Percentiles rank a stretch among this genome's conserved stretches.
phyloP scores from a whole-genome alignment of 148 eudicot genomes.

The Polygonum maritimum region DNA sequence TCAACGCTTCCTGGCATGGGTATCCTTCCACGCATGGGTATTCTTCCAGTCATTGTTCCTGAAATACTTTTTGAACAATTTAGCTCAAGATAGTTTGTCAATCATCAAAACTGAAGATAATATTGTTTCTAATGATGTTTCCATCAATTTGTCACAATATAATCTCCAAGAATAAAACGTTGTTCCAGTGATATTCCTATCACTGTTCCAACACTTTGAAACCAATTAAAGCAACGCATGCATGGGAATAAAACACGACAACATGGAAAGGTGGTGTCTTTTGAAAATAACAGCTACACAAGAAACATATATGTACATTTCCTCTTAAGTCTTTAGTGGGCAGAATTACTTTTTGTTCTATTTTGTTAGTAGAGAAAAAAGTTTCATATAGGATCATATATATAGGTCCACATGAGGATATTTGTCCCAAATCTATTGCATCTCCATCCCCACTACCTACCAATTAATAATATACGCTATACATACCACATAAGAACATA shows the following conservation, averaged over 20 bases:
- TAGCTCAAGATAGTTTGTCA: too few species aligned
- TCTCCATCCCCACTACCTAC: background rate
- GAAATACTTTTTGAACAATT: too few species aligned
- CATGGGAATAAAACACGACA: conserved; percentile 10
- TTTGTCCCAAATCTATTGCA: background rate
- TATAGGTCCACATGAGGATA: conserved; percentile 6
- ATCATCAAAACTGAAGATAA: too few species aligned
- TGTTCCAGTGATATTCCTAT: too few species aligned
- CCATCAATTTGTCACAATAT: too few species aligned
- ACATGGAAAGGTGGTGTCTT: conserved; percentile 1
- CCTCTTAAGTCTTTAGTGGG: background rate
- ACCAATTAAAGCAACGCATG: background rate
- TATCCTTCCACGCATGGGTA: too few species aligned
- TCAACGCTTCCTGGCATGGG: too few species aligned
- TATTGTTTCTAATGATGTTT: too few species aligned
- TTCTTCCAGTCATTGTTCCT: too few species aligned
- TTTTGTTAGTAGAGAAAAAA: conserved; percentile 7
- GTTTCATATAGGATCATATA: background rate
- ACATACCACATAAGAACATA: background rate
- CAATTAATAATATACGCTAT: background rate
- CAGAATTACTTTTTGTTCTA: background rate
- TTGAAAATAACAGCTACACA: conserved; percentile 4
- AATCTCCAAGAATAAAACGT: too few species aligned
- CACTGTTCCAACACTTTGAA: too few species aligned
- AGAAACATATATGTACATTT: background rate